Base-by-base conservation (phyloP, 1,139 yeast species). In the Yamadazyma diddensiae region DNA sequence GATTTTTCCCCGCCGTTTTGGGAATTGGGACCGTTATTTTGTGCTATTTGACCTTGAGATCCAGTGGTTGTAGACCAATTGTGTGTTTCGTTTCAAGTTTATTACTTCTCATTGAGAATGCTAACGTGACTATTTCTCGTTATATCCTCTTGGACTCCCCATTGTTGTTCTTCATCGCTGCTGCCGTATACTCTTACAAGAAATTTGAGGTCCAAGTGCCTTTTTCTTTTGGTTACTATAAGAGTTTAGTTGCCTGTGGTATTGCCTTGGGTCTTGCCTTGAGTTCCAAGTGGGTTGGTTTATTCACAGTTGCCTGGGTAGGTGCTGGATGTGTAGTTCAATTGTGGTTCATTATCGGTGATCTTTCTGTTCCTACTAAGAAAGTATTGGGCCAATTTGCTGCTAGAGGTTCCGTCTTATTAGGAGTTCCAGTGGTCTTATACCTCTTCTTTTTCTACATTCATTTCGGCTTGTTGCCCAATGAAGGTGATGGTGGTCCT, bases 211-310 rank as follows among this genome's bases (percentile, higher is more conserved):
- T 80, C 46, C 84, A 82, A 54, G 70, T 70, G 23, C 87, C 95
- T n/a, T 81, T 85, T 54, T 49, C 84, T 14, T 55, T 62, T 30
- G 65, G 62, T 33, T 88, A 97, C 90, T 83, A 65, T 62, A 77
- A 78, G 50, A 70, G 82, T 36, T 65, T 94, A 52, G 36, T 82
- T 16, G 73, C 86, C 26, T 78, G 94, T 24, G 95, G 95, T 41
- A 60, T 87, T 32, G 83, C 83, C 12, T 68, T 94, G 35, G 99
- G 98, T 30, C 77, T 94, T 37, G 92, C 97, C 3, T 69, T 83
- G 21, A 78, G 90, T 27, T 81, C 95, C 28, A 94, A 94, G 59
- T 92, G 98, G 97, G 97, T 92, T 30, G 99, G 98, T 34, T 65
- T 92, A 29, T 92, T 92, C 69, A 92, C 98, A 24, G 61, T 90